These are phyloP conservation scores for Apiospora malaysiana DNA, from an alignment of 2,329 filamentous ascomycete species.

Conservation along the genomic window DNA sequence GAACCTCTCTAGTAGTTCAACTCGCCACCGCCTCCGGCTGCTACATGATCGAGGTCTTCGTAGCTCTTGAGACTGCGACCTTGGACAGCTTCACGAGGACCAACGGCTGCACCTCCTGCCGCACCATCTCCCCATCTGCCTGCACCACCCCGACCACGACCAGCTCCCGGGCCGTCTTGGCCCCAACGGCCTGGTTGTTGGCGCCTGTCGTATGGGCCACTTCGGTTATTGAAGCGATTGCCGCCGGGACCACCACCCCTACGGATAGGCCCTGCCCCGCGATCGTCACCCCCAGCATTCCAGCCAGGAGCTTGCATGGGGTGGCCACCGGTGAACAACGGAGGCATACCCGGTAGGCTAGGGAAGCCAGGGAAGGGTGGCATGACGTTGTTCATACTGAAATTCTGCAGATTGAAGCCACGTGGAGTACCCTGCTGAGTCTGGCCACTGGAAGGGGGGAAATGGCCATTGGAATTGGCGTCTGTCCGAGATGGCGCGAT, in stretches of 20 bases:
- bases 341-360: conserved; percentile 61
- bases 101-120: conserved; percentile 77
- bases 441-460: conserved; percentile 80
- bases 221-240: conserved; percentile 65
- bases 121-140: conserved; percentile 75
- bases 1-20: conserved; percentile 75
- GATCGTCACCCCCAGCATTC: conserved; percentile 56
- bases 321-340: conserved; percentile 52
- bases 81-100: conserved; percentile 88
- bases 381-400: conserved; percentile 65
- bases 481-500: conserved; percentile 93
- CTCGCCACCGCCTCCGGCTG: conserved; percentile 76
- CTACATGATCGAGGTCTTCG: conserved; percentile 91
- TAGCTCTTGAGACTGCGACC: conserved; percentile 95
- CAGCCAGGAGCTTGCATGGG: conserved; percentile 52
- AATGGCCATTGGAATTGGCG: conserved; percentile 94
- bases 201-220: conserved; percentile 78
- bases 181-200: conserved; percentile 59
- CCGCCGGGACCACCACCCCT: conserved; percentile 66
- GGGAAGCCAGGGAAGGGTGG: conserved; percentile 65
- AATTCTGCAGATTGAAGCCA: conserved; percentile 85
- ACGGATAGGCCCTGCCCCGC: conserved; percentile 70
- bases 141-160: conserved; percentile 55
- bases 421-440: conserved; percentile 83
- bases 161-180: conserved; percentile 56